Evolutionary conservation across 805 yeast genomes (phyloP), one percentile per base, ranked within the genome.

Genomic region (Suhomyces vadensis): DNA sequence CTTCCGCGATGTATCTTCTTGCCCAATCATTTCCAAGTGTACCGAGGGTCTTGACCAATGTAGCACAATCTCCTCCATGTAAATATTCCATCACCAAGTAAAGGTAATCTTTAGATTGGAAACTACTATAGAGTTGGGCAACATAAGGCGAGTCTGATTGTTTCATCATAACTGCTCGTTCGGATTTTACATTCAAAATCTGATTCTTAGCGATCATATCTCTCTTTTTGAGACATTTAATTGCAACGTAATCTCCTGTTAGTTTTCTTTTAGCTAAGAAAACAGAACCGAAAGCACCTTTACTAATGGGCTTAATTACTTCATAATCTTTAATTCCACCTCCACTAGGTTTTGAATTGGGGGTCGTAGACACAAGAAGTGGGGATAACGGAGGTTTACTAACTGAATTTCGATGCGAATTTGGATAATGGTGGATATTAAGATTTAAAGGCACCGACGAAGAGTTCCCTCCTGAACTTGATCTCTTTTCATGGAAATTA

Each of bases 191-290:
- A 60, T 94, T 94, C 16, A 91, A 82, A 4, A 92, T 92, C 69
- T 94, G 99, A 71, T 95, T 95, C 67, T 92, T 94, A 1, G 96
- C 92, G 48, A 94, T 83, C 98, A 94, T 94, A 64, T 94, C 98
- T 3, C 95, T 78, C 64, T 94, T 94, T 55, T 83, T 87, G 49
- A 94, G 69, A 10, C 89, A 94, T 62, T 94, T 94, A 50, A 94
- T 90, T 0, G 99, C 99, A 54, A 87, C 92, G 63, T 90, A 87
- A 50, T 95, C 99, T 4, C 97, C 97, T 0, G 97, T 92, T 9
- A 85, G 64, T 55, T 82, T 84, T 56, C 94, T 78, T 51, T 83
- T 81, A 0, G 96, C 91, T 6, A 94, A 72, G 63, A 83, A 94
- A 2, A 94, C 99, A 27, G 95, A 85, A 0, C 99, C 99, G 73